Base-by-base conservation (phyloP, 2,329 filamentous ascomycete species). In the Phaeosphaeriaceae sp. region DNA sequence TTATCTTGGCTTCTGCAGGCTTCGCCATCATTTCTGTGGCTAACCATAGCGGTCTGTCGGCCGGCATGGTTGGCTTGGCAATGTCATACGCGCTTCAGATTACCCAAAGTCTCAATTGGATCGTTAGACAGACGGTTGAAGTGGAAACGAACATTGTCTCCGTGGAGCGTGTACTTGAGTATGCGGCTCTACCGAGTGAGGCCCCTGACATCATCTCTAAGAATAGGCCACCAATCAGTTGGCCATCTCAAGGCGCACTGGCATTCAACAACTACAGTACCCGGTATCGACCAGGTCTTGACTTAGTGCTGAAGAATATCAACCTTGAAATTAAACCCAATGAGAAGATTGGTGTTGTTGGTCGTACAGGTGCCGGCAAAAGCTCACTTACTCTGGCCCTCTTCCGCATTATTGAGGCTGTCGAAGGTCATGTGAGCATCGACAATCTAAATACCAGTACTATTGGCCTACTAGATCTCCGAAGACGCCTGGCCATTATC, bases 121-220 rank as follows among this genome's bases (percentile, higher is more conserved):
- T 99, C 67, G 94, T 99, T 42, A 87, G 95, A 50, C 94, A 99
- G 76, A 97, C 92, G 0, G 94, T 99, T 28, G 95, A 99, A 75
- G 94, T 99, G n/a, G 95, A 99, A 80, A 97, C 93, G n/a, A 99
- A 99, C 75, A 99, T 99, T 67, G 93, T 99, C 37, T 96, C 93
- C 8, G 94, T 99, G 30, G 94, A 99, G 81, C 89, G 94, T 68
- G 92, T 99, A 39, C 86, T 99, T 41, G 95, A 99, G 75, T 99
- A 99, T 76, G 90, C 93, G 49, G 83, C 84, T 42, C 82, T 99
- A 56, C 92, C 93, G 20, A 94, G 89, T 73, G 94, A 99, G 77
- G 93, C 94, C 42, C 91, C 92, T 6, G 94, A 99, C 72, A 90
- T 97, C 59, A 89, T 97, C 63, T 88, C 90, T 67, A 88, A 90